Conservation (phyloP, 1,139 yeast species). For the Kodamaea derodonti region DNA sequence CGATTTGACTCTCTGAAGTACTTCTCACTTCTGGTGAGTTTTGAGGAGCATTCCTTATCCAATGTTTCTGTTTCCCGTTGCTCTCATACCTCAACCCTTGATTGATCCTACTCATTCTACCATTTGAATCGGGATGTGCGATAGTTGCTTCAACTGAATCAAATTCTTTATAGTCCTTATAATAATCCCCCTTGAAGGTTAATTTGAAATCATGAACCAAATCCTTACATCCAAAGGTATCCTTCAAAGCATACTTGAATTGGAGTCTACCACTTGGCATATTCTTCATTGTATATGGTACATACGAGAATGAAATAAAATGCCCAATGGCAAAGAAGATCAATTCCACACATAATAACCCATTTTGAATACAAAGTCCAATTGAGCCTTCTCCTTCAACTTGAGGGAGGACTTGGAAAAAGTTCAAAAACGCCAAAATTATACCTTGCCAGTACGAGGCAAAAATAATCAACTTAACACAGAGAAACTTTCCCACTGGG, state of each 20-base stretch:
- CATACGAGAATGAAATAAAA: slow-evolving; percentile 78
- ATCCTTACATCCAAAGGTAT: slow-evolving; percentile 74
- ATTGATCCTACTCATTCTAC: slow-evolving; percentile 68
- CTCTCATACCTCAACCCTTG: slow-evolving; percentile 80
- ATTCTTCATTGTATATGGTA: slow-evolving; percentile 58
- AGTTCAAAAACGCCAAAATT: slow-evolving; percentile 56
- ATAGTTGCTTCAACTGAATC: slow-evolving; percentile 73
- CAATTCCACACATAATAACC: slow-evolving; percentile 78
- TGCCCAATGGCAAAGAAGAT: slow-evolving; percentile 85
- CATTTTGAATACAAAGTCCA: slow-evolving; percentile 68
- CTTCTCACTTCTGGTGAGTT: slow-evolving; percentile 16
- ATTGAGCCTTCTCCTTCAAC: slow-evolving; percentile 26
- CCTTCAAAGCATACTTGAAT: slow-evolving; percentile 62
- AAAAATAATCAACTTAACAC: slow-evolving; percentile 89
- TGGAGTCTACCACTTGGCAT: slow-evolving; percentile 69
- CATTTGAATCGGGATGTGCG: slow-evolving; percentile 64
- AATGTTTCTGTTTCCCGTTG: slow-evolving; percentile 78
- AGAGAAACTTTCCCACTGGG: slow-evolving; percentile 89
- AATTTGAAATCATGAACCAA: slow-evolving; percentile 69
- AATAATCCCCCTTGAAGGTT: slow-evolving; percentile 66
- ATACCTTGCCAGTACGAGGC: slow-evolving; percentile 98
- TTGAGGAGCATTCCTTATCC: slow-evolving; percentile 47
- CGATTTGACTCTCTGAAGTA: slow-evolving; percentile 27
- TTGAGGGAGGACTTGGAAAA: slow-evolving; percentile 47
- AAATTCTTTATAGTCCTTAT: slow-evolving; percentile 73